Evolutionary conservation across 2,329 filamentous ascomycete species (phyloP), one percentile per base, ranked within the genome.

Genomic region (Talaromyces amestolkiae): DNA sequence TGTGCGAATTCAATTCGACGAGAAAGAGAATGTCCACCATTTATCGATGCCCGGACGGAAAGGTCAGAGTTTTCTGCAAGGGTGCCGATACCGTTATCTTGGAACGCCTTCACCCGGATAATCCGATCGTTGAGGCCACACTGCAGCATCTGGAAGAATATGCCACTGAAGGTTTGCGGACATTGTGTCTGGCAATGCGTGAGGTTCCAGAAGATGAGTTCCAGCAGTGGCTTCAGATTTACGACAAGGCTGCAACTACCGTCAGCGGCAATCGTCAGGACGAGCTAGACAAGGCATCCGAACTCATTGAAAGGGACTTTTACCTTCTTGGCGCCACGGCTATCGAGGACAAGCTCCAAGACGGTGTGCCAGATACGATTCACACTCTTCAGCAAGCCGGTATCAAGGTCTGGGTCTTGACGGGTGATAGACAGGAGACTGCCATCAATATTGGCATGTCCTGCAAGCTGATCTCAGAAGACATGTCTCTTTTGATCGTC

Each of bases 371-470:
- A 1, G 95, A 99, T 77, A 99, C 95, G 0, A 99, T 99, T 66
- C 93, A 97, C 77, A 99, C 95, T 0, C 83, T 99, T 33, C 96
- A 99, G 78, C 91, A 93, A 69, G 95, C 96, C 27, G 94, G 93
- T 62, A 98, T 99, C 83, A 99, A 99, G 80, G 90, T 99, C 64
- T 99, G 95, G 95, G 95, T 99, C 22, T 80, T 99, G 77, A 99
- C 95, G 45, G 95, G 95, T 72, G 95, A 99, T 82, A 88, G 95
- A 72, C 96, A 99, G 79, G 95, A 99, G 79, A 99, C 95, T 33
- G 95, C 95, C 65, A 99, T 99, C 85, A 99, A 99, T 77, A 99
- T 99, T 70, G 95, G 96, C 69, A 99, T 99, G 95, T 97, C 93
- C 77, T 99, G 95, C 81, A 98, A 98, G 80, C 86, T 99, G 59